Conservation (phyloP, 73 alveolate species). For the Effrenium voratum region DNA sequence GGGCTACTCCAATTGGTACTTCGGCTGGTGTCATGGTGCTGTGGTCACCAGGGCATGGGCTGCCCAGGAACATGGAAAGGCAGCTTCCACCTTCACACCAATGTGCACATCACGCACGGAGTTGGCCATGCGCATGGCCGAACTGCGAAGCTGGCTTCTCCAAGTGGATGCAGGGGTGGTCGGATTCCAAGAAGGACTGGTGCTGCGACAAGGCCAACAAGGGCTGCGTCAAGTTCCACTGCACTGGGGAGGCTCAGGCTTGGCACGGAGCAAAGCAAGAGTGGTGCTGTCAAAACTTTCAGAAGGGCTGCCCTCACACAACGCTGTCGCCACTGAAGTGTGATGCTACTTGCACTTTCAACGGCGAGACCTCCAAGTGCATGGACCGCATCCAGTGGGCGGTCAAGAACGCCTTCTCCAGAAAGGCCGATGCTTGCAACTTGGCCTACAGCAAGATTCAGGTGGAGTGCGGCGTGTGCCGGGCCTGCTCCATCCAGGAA, state of each 20-base stretch:
- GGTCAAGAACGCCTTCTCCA: not conserved
- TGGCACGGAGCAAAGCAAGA: not conserved
- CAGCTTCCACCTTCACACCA: constrained; percentile 58
- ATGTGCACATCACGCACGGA: not conserved
- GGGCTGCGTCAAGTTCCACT: constrained; percentile 69
- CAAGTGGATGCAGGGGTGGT: constrained; percentile 75
- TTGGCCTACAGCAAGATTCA: constrained; percentile 88
- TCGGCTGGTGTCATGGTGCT: constrained; percentile 79
- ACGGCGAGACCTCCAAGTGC: constrained; percentile 62
- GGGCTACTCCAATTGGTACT: constrained; percentile 70
- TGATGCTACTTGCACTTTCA: constrained; percentile 30
- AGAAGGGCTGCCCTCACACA: constrained; percentile 78
- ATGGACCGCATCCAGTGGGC: constrained; percentile 84
- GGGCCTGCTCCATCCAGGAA: constrained; percentile 55
- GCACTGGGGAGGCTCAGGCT: constrained; percentile 21
- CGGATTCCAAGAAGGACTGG: constrained; percentile 90
- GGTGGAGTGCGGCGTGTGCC: constrained; percentile 86
- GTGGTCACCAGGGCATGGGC: constrained; percentile 37
- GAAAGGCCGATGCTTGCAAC: constrained; percentile 46
- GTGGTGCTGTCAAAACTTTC: constrained; percentile 59
- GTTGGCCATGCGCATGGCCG: constrained; percentile 57
- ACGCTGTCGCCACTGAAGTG: constrained; percentile 61
- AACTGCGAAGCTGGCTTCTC: constrained; percentile 83
- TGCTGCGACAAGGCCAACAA: constrained; percentile 66
- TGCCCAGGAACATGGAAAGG: constrained; percentile 81